Conservation (phyloP, 257 asterid genomes). For the Paraleonurus japonicus region DNA sequence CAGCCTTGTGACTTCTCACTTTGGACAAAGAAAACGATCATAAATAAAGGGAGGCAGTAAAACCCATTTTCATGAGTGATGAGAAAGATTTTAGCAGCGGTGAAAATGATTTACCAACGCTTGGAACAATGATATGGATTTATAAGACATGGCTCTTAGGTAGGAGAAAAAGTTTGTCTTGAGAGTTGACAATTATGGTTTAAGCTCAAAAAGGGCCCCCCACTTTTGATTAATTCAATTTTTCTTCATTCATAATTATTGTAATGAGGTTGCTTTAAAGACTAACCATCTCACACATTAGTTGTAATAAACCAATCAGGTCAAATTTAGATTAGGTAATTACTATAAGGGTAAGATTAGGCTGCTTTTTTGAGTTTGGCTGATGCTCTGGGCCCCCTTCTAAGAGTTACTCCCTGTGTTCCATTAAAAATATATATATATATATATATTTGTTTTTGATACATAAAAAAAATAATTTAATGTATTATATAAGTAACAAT, state of each 20-base stretch:
- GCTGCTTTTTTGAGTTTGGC: background rate
- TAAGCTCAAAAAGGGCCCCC: conserved; percentile 23
- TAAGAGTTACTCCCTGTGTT: too few species aligned
- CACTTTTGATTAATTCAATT: conserved; percentile 20
- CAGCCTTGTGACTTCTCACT: background rate
- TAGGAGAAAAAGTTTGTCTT: background rate
- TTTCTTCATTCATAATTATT: conserved; percentile 33
- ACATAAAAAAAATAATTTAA: too few species aligned
- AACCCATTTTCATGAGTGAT: conserved; percentile 22
- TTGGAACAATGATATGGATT: conserved; percentile 17
- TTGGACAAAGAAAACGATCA: background rate
- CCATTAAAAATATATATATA: too few species aligned
- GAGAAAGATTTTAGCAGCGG: conserved; percentile 11
- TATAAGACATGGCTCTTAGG: background rate
- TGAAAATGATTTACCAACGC: conserved; percentile 32
- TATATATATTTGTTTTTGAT: too few species aligned
- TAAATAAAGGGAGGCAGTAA: conserved; percentile 10
- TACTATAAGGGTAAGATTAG: conserved; percentile 7
- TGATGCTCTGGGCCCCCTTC: background rate
- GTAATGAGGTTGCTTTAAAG: conserved; percentile 34
- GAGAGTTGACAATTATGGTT: conserved; percentile 22
- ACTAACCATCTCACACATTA: conserved; percentile 22
- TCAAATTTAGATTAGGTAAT: conserved; percentile 32
- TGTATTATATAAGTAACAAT: too few species aligned
- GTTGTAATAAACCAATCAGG: conserved; percentile 38